These are phyloP conservation scores for Rhizopogon rudus DNA, from an alignment of 768 basidiomycete species.

Conservation along the genomic window DNA sequence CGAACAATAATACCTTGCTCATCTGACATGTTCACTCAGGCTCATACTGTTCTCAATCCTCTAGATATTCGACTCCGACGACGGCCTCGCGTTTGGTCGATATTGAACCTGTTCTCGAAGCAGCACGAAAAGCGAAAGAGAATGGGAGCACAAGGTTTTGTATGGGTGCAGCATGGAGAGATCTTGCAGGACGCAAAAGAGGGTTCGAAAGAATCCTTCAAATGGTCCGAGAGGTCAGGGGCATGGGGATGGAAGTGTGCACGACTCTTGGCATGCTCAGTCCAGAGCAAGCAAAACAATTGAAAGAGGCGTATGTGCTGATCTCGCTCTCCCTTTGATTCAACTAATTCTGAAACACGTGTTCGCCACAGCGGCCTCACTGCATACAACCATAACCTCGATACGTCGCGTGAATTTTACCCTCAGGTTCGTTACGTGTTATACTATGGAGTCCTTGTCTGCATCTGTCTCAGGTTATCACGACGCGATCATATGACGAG, in stretches of 20 bases:
- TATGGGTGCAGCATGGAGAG: constrained; percentile 99
- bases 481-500: constrained; percentile 92
- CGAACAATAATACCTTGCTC: neutral
- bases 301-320: constrained; percentile 83
- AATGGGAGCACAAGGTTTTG: constrained; percentile 98
- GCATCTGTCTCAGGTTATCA: constrained; percentile 68
- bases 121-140: constrained; percentile 89
- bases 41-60: constrained; percentile 97
- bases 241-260: constrained; percentile 99
- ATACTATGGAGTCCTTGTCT: neutral
- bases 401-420: constrained; percentile 96
- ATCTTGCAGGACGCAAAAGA: constrained; percentile 85
- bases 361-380: constrained; percentile 66
- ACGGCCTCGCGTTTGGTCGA: constrained; percentile 85
- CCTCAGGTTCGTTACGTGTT: constrained; percentile 56
- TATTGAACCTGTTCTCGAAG: constrained; percentile 88
- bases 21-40: constrained; percentile 37
- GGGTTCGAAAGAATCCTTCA: constrained; percentile 90
- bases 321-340: constrained; percentile 1
- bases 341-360: constrained; percentile 5
- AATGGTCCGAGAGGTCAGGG: constrained; percentile 89
- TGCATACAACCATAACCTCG: constrained; percentile 98
- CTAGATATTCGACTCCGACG: constrained; percentile 85
- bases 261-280: constrained; percentile 97
- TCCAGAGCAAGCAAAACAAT: constrained; percentile 84